These are phyloP conservation scores for Penicillium samsonianum DNA, from an alignment of 495 filamentous ascomycete species.

Conservation along the genomic window DNA sequence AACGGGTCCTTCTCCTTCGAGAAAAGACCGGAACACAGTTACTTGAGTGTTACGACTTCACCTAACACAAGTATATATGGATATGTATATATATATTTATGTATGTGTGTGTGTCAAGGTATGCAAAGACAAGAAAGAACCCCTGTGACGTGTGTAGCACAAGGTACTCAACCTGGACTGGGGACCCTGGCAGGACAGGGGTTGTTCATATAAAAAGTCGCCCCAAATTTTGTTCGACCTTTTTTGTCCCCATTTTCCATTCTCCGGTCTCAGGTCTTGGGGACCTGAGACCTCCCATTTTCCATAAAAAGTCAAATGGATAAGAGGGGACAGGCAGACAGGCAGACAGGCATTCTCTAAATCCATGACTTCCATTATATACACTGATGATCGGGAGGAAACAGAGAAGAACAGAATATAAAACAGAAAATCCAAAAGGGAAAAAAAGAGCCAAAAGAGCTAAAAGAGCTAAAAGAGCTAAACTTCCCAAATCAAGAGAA, in stretches of 20 bases:
- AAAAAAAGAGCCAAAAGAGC: background rate
- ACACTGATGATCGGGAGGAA: too few species aligned
- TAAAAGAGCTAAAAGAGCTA: background rate
- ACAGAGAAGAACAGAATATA: too few species aligned
- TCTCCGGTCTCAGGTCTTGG: background rate
- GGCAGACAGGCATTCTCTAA: too few species aligned
- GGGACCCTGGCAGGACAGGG: constrained; percentile 26
- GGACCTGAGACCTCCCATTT: too few species aligned
- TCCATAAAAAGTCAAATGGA: too few species aligned
- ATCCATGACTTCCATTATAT: background rate
- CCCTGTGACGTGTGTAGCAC: constrained; percentile 25
- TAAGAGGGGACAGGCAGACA: background rate
- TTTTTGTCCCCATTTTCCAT: background rate
- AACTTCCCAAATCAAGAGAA: too few species aligned
- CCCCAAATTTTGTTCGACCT: background rate
- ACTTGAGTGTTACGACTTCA: constrained; percentile 92
- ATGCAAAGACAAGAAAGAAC: background rate
- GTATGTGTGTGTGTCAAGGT: background rate
- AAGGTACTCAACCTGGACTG: constrained; percentile 30
- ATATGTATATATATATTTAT: background rate
- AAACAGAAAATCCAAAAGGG: too few species aligned
- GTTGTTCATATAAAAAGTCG: constrained; percentile 14
- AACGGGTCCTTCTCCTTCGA: constrained; percentile 83
- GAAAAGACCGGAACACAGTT: constrained; percentile 70
- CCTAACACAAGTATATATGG: constrained; percentile 39